These are phyloP conservation scores for Cubamyces lactineus DNA, from an alignment of 768 basidiomycete genomes.

Conservation along the genomic window DNA sequence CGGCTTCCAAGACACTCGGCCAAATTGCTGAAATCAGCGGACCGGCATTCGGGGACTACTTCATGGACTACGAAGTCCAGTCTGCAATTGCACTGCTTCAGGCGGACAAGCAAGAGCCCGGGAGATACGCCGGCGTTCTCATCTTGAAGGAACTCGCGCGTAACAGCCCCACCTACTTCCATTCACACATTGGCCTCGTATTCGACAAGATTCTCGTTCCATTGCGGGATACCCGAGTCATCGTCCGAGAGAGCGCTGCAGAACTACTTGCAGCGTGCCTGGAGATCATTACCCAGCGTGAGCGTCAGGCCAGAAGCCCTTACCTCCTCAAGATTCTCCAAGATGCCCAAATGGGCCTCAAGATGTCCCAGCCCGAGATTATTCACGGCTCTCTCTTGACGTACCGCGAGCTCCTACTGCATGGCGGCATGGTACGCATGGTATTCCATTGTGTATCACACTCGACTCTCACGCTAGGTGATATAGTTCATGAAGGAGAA, in stretches of 20 bases:
- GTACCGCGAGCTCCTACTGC: conserved; percentile 86
- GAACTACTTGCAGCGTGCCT: conserved; percentile 92
- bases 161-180: conserved; percentile 86
- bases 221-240: conserved; percentile 83
- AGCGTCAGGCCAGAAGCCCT: conserved; percentile 63
- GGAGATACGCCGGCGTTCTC: conserved; percentile 91
- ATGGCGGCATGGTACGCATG: conserved; percentile 86
- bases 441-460: neutral
- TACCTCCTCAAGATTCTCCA: conserved; percentile 83
- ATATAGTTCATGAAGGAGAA: conserved; percentile 84
- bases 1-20: conserved; percentile 90
- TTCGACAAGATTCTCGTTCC: conserved; percentile 94
- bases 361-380: conserved; percentile 79
- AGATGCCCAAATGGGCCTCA: conserved; percentile 84
- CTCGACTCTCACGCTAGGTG: neutral
- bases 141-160: conserved; percentile 92
- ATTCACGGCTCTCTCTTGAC: conserved; percentile 93
- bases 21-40: conserved; percentile 85
- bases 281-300: conserved; percentile 79
- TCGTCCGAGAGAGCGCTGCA: conserved; percentile 91
- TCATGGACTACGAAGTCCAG: conserved; percentile 89
- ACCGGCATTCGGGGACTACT: conserved; percentile 80
- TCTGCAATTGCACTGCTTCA: conserved; percentile 81
- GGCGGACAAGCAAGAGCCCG: conserved; percentile 73
- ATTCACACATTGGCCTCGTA: conserved; percentile 83